Evolutionary conservation across 1,284 basidiomycete genomes (phyloP).

Genomic region (Phenoliferia sp.): DNA sequence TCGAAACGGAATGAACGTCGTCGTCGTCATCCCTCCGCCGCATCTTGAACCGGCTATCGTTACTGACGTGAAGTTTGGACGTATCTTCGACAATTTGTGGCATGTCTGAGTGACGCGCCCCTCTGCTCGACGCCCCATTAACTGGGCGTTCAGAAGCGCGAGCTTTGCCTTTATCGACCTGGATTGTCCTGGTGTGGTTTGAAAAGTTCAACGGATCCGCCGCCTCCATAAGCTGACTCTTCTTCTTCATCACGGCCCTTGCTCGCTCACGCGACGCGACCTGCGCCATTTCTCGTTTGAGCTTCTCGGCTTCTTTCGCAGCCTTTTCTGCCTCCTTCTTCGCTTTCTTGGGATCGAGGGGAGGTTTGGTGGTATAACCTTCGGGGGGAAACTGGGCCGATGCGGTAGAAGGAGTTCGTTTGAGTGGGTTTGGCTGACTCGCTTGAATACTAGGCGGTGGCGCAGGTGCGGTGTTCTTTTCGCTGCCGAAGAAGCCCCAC

Average conservation of each 20-base stretch:
- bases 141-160: slow-evolving; percentile 6
- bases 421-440: slow-evolving; percentile 54
- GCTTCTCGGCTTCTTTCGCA: slow-evolving; percentile 79
- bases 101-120: slow-evolving; percentile 18
- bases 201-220: slow-evolving; percentile 42
- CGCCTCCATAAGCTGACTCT: slow-evolving; percentile 64
- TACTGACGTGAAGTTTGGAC: slow-evolving; percentile 20
- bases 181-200: slow-evolving; percentile 12
- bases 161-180: slow-evolving; percentile 32
- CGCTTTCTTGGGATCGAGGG: slow-evolving; percentile 70
- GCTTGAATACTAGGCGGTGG: background rate
- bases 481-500: slow-evolving; percentile 6
- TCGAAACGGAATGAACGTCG: slow-evolving; percentile 37
- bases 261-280: slow-evolving; percentile 72
- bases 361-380: slow-evolving; percentile 41
- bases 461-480: background rate
- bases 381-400: slow-evolving; percentile 27
- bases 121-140: slow-evolving; percentile 9
- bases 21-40: slow-evolving; percentile 34
- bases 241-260: slow-evolving; percentile 90
- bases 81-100: slow-evolving; percentile 37
- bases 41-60: slow-evolving; percentile 26
- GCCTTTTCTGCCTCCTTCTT: slow-evolving; percentile 85
- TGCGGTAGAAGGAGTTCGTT: slow-evolving; percentile 66
- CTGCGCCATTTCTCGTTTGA: slow-evolving; percentile 71